phyloP scores from a whole-genome alignment of 805 yeast species.

The Dipodascus geniculatus region DNA sequence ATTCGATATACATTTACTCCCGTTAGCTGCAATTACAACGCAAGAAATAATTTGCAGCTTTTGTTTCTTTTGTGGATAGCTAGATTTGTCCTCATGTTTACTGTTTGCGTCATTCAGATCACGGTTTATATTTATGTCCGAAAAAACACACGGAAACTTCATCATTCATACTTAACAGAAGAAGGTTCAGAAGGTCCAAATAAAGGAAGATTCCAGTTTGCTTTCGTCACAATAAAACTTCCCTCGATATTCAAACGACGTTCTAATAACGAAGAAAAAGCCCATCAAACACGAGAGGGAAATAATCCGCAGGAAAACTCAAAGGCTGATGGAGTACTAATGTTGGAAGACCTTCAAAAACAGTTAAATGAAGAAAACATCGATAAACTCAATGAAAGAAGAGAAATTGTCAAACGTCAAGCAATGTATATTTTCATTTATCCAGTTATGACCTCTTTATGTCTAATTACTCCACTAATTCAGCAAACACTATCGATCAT shows the following conservation, averaged over 20 bases:
- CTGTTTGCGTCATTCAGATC: neutral
- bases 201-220: no score
- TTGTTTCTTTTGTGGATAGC: neutral
- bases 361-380: neutral
- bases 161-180: neutral
- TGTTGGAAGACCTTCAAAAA: neutral
- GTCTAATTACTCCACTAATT: neutral
- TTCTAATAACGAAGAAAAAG: no score
- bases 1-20: neutral
- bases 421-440: neutral
- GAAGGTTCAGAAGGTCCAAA: no score
- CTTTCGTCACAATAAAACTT: no score
- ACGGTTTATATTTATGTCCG: neutral
- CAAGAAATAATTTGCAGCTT: no score
- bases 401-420: neutral
- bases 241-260: no score
- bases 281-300: no score
- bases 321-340: no score
- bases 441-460: neutral
- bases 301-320: no score
- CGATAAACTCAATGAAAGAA: neutral
- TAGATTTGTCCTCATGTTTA: neutral
- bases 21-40: neutral
- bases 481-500: neutral
- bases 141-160: neutral